phyloP scores from a whole-genome alignment of 1,139 yeast species.

The Diutina pseudorugosa region DNA sequence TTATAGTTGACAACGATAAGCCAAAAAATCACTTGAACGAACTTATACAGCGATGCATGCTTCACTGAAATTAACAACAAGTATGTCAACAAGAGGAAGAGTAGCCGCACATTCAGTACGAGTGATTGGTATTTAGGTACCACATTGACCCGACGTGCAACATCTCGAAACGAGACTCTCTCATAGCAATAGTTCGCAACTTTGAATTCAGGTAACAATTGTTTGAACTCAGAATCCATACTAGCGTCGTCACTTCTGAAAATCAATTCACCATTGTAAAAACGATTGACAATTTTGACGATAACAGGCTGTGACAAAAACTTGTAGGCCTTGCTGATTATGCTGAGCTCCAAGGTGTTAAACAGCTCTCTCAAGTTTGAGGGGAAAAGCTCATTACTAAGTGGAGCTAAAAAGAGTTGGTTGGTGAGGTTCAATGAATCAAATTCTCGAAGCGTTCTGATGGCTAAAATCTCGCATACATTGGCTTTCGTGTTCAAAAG shows the following conservation, averaged over 20 bases:
- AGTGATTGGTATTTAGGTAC: constrained; percentile 35
- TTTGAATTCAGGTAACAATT: not conserved
- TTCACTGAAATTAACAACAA: not conserved
- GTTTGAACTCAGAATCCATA: not conserved
- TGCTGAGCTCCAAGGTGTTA: constrained; percentile 42
- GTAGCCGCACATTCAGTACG: constrained; percentile 18
- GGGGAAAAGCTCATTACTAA: constrained; percentile 13
- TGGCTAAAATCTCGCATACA: constrained; percentile 44
- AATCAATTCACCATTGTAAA: constrained; percentile 41
- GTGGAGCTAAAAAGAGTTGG: constrained; percentile 30
- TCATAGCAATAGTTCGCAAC: not conserved
- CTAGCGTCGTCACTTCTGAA: constrained; percentile 13
- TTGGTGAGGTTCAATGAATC: constrained; percentile 33
- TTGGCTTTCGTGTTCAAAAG: constrained; percentile 39
- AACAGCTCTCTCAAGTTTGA: constrained; percentile 13
- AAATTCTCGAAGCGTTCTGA: constrained; percentile 39
- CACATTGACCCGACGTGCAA: constrained; percentile 7
- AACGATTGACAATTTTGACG: constrained; percentile 34
- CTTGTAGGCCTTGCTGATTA: constrained; percentile 40
- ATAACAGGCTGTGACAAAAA: constrained; percentile 47
- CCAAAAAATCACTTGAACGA: constrained; percentile 21
- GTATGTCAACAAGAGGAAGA: not conserved
- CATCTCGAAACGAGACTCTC: not conserved
- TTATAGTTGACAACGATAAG: constrained; percentile 23
- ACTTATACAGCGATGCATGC: not conserved